phyloP scores from a whole-genome alignment of 2,329 filamentous ascomycete species.

The Alternaria arbusti region DNA sequence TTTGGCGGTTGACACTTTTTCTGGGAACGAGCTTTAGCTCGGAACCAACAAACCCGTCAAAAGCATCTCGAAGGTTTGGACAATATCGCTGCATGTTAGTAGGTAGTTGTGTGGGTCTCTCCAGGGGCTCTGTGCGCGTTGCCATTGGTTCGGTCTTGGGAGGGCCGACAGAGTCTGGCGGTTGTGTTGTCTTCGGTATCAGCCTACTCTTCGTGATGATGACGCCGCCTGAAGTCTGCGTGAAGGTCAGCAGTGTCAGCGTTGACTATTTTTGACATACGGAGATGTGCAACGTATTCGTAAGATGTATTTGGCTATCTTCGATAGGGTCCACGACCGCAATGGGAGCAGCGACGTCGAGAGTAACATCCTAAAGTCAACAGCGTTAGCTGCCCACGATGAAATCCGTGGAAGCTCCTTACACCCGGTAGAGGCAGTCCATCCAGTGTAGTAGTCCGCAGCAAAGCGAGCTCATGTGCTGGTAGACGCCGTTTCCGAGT shows the following conservation, averaged over 20 bases:
- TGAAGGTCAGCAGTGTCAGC: not conserved
- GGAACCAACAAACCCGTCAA: conserved; percentile 20
- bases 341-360: conserved; percentile 8
- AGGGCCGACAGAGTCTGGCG: not conserved
- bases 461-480: conserved; percentile 34
- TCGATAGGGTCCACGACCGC: conserved; percentile 34
- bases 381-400: conserved; percentile 13
- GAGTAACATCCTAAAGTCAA: conserved; percentile 19
- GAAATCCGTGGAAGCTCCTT: conserved; percentile 12
- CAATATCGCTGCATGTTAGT: not conserved
- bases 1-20: not conserved
- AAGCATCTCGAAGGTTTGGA: not conserved
- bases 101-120: not conserved
- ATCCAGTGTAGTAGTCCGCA: conserved; percentile 36
- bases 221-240: not conserved
- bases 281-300: too few relatives aligned
- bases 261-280: not conserved
- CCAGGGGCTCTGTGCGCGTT: not conserved
- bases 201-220: not conserved
- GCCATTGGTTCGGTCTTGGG: not conserved
- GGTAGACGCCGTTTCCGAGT: conserved; percentile 30
- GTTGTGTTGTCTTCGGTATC: not conserved
- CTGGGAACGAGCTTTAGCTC: conserved; percentile 7
- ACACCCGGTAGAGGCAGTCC: conserved; percentile 36
- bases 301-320: conserved; percentile 21